Evolutionary conservation across 1,284 basidiomycete species (phyloP).

Genomic region (Irpex sp.): DNA sequence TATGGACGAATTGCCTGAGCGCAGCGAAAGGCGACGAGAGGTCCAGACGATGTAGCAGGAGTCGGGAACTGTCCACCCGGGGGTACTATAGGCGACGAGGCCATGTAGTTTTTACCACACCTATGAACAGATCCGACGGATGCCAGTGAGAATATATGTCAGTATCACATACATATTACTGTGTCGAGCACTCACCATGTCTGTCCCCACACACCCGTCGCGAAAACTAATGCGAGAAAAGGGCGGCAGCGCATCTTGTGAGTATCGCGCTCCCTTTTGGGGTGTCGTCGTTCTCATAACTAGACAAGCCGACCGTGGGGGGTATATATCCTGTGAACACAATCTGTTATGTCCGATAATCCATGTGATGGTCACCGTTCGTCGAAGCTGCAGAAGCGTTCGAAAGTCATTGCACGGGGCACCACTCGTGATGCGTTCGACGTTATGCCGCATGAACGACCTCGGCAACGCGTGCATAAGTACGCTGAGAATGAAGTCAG

Average conservation of each 20-base stretch:
- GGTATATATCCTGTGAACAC: conserved; percentile 1
- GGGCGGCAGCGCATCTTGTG: neutral
- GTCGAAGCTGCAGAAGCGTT: neutral
- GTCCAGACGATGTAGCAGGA: conserved; percentile 40
- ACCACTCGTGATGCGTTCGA: neutral
- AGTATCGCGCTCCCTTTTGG: neutral
- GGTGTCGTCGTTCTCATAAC: neutral
- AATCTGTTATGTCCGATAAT: neutral
- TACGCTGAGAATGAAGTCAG: neutral
- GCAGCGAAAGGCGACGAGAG: conserved; percentile 68
- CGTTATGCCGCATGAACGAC: neutral
- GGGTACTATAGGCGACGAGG: conserved; percentile 42
- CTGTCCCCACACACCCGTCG: neutral
- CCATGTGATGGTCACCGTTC: neutral
- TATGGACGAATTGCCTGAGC: conserved; percentile 66
- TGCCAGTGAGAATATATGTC: conserved; percentile 18
- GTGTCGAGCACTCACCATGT: neutral
- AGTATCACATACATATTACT: conserved; percentile 3
- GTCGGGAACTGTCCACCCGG: conserved; percentile 60
- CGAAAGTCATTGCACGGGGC: neutral
- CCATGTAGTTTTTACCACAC: conserved; percentile 69
- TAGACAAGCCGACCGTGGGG: neutral
- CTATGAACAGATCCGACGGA: conserved; percentile 26
- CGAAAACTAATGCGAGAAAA: neutral
- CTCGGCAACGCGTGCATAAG: neutral